phyloP scores from a whole-genome alignment of 805 yeast genomes.

The Zygotorulaspora danielsina region DNA sequence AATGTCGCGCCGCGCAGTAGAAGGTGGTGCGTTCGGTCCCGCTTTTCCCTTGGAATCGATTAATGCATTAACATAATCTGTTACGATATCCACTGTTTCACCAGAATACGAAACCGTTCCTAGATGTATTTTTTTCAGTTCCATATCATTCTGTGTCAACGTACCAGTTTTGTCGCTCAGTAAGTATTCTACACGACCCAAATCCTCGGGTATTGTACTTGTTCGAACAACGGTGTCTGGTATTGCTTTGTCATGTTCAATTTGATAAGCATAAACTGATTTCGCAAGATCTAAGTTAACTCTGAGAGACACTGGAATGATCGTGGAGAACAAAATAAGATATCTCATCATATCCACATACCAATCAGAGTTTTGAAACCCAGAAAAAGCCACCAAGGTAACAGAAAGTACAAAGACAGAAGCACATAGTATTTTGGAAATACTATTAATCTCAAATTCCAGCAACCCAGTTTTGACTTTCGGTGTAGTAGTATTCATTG shows the following conservation, averaged over 20 bases:
- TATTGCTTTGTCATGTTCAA: constrained; percentile 79
- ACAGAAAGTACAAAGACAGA: constrained; percentile 78
- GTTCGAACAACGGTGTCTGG: constrained; percentile 91
- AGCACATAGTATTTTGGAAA: constrained; percentile 83
- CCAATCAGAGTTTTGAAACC: constrained; percentile 69
- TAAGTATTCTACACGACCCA: constrained; percentile 91
- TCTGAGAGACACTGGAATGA: constrained; percentile 91
- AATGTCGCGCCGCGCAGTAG: constrained; percentile 58
- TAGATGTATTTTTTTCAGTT: constrained; percentile 82
- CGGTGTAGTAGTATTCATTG: constrained; percentile 83
- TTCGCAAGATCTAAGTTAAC: constrained; percentile 94
- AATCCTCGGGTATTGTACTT: constrained; percentile 95
- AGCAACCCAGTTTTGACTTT: constrained; percentile 86
- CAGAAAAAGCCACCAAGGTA: constrained; percentile 73
- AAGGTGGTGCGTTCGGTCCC: constrained; percentile 16
- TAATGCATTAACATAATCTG: constrained; percentile 53
- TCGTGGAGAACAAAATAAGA: constrained; percentile 85
- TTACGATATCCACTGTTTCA: constrained; percentile 86
- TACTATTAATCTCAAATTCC: constrained; percentile 82
- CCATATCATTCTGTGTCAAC: constrained; percentile 97
- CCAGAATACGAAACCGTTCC: constrained; percentile 91
- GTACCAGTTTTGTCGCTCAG: constrained; percentile 96
- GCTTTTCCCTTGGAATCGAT: constrained; percentile 13
- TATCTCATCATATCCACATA: constrained; percentile 87
- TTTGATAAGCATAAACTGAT: constrained; percentile 91